Conservation (phyloP, 345 rosid genomes). For the Salix arbutifolia region DNA sequence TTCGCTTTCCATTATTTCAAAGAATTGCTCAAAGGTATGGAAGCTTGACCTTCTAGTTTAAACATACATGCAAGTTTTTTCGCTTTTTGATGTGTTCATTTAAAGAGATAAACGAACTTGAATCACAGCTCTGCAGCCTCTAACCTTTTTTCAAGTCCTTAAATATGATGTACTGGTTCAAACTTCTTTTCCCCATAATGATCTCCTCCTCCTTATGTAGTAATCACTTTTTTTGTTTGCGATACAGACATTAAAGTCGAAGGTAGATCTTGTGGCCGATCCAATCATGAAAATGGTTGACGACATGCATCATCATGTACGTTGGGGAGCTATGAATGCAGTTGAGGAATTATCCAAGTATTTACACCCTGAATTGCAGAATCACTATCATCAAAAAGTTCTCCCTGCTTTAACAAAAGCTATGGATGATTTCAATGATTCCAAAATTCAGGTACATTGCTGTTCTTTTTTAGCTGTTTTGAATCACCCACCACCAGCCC, state of each 20-base stretch:
- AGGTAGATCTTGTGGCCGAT: background rate
- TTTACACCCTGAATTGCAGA: background rate
- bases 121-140: background rate
- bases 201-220: background rate
- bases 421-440: background rate
- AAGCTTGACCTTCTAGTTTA: no score
- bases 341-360: background rate
- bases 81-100: background rate
- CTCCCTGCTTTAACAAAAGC: background rate
- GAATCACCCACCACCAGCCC: background rate
- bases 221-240: background rate
- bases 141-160: background rate
- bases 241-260: background rate
- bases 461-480: background rate
- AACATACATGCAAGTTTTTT: background rate
- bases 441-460: background rate
- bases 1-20: background rate
- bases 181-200: background rate
- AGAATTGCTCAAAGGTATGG: background rate
- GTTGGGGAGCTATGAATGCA: background rate
- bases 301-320: background rate
- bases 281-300: background rate
- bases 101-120: background rate
- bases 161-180: background rate
- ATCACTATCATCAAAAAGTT: background rate